A percentile compares a stretch with the other conserved stretches of the same genome.
phyloP scores from a whole-genome alignment of 2,329 filamentous ascomycete species.

The Aspergillus sp. region DNA sequence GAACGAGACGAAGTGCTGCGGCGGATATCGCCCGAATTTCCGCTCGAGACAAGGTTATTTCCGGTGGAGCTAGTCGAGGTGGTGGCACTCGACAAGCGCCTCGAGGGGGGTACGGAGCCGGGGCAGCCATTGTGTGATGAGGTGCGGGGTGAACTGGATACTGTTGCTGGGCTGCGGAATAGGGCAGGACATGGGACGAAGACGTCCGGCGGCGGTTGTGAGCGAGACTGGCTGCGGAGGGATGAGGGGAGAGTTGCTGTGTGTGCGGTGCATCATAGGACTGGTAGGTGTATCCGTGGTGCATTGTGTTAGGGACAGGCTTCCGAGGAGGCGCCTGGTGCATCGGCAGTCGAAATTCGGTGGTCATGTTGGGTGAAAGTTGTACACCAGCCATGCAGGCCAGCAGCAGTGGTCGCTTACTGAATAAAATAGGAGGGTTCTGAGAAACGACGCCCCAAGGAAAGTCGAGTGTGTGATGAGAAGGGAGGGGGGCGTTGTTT shows the following conservation, averaged over 20 bases:
- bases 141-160: conserved; percentile 21
- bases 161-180: conserved; percentile 17
- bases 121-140: conserved; percentile 22
- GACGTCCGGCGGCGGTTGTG: conserved; percentile 37
- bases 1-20: conserved; percentile 80
- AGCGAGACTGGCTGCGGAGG: conserved; percentile 18
- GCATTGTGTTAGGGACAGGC: conserved; percentile 17
- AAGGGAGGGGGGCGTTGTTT: too few relatives aligned
- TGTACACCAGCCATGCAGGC: conserved; percentile 25
- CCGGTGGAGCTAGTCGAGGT: conserved; percentile 37
- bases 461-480: too few relatives aligned
- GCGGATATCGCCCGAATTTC: conserved; percentile 40
- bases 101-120: conserved; percentile 20
- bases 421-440: too few relatives aligned
- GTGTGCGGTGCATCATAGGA: conserved; percentile 19
- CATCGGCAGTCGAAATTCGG: conserved; percentile 32
- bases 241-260: conserved; percentile 21
- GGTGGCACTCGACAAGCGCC: conserved; percentile 36
- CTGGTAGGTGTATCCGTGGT: conserved; percentile 21
- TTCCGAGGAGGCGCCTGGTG: conserved; percentile 30
- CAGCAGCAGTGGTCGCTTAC: too few relatives aligned
- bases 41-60: conserved; percentile 27
- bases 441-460: too few relatives aligned
- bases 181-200: conserved; percentile 30
- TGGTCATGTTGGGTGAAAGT: conserved; percentile 28